phyloP scores from a whole-genome alignment of 306 rosid species.

The Arachis hypogaea region DNA sequence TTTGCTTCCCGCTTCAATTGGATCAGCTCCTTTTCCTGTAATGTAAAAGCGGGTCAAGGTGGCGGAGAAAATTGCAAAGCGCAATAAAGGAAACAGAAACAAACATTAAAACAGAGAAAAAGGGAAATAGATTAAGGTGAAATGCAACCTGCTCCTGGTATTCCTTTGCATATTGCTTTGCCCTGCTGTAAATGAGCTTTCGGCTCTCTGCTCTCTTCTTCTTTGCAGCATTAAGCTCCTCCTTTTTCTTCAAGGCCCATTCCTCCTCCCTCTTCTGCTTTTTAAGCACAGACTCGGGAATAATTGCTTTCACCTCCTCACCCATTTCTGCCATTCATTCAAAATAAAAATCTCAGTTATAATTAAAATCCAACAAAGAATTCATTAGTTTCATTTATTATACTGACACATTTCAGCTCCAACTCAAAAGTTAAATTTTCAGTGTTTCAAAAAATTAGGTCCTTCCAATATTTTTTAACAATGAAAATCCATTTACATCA shows the following conservation, averaged over 20 bases:
- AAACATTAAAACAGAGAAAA: too few relatives aligned
- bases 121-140: not conserved
- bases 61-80: too few relatives aligned
- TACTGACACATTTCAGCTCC: too few relatives aligned
- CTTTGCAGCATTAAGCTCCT: constrained; percentile 55
- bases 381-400: too few relatives aligned
- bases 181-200: constrained; percentile 66
- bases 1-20: constrained; percentile 84
- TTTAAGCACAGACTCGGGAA: constrained; percentile 84
- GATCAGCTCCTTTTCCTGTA: constrained; percentile 70
- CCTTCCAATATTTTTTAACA: too few relatives aligned
- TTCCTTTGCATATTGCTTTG: constrained; percentile 66
- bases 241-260: constrained; percentile 74
- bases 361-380: too few relatives aligned
- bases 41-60: too few relatives aligned
- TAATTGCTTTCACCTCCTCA: constrained; percentile 56
- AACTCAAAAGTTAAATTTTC: too few relatives aligned
- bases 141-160: constrained; percentile 62
- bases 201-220: constrained; percentile 72
- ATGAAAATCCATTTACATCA: too few relatives aligned
- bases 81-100: not conserved
- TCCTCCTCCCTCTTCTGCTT: constrained; percentile 80
- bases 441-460: too few relatives aligned
- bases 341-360: not conserved
- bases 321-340: constrained; percentile 53